Base-by-base conservation (phyloP, 352 stramenopile species). In the Globisporangium takayamanum region DNA sequence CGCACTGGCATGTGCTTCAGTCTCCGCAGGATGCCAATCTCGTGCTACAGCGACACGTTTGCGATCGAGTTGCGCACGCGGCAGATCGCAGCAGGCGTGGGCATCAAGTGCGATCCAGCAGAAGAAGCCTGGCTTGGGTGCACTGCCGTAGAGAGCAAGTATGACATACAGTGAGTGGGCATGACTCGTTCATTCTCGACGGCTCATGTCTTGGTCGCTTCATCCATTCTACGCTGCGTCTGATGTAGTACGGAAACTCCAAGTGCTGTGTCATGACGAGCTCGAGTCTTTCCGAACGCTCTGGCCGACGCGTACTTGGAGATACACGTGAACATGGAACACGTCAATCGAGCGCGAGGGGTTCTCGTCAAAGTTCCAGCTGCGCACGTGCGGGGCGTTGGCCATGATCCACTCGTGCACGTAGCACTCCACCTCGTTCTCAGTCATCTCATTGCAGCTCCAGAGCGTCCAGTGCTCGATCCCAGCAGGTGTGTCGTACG, bases 101-200 rank as follows among this genome's bases (percentile, higher is more conserved):
- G 69, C 0, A 57, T 64, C 7, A 28, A 14, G 0, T 80, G 68
- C 25, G 53, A 80, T 11, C 57, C 59, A 0, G 44, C 54, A 1
- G 2, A 63, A 0, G 73, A 83, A 47, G 66, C 70, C 1, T 80
- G 71, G 71, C 57, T 80, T 0, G 69, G 69, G 8, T 81, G 69
- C 28, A 22, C 22, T 22, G 22, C 22, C 22, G 22, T 22, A 22
- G 22, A 22, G 22, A 22, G 22, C 22, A 22, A 22, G 22, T 22
- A 22, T 22, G 22, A 22, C 22, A 22, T 22, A 22, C 22, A 22
- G 22, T 22, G 22, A 22, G 22, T 22, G 22, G 22, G 22, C 22
- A 22, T 22, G 22, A 22, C 22, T 22, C 22, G 22, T 22, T 22
- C 22, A 22, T 22, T 22, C 22, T 22, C 22, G 22, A 22, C 22